Conservation (phyloP, 2,329 filamentous ascomycete species). For the Nakataea oryzae region DNA sequence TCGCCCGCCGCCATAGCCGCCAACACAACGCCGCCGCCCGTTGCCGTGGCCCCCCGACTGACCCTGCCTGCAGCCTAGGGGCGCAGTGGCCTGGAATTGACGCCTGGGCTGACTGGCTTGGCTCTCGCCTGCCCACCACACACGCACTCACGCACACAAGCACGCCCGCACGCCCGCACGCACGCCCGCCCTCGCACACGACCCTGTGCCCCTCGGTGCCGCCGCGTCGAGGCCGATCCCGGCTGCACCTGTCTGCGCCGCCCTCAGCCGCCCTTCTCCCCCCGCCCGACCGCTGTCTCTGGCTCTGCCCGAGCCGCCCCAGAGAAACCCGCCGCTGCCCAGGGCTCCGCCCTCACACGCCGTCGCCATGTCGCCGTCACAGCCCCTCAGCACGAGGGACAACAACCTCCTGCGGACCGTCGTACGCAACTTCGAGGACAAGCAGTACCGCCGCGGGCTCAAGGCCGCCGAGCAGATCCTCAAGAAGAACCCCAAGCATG, state of each 20-base stretch:
- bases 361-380: constrained; percentile 45
- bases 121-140: no score
- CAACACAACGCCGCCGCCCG: background rate
- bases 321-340: background rate
- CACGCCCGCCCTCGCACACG: background rate
- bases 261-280: no score
- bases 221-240: background rate
- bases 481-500: constrained; percentile 89
- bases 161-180: no score
- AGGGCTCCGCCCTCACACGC: background rate
- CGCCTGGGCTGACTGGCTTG: background rate
- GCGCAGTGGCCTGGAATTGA: background rate
- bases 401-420: constrained; percentile 87
- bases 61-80: background rate
- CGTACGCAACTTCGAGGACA: constrained; percentile 93
- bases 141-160: no score
- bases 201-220: background rate
- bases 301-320: background rate
- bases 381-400: constrained; percentile 77
- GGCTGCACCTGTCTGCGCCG: no score
- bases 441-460: constrained; percentile 91
- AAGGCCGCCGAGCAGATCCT: constrained; percentile 96
- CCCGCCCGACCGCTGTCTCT: no score
- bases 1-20: background rate
- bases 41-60: background rate